These are phyloP conservation scores for Pythium volutum DNA, from an alignment of 352 stramenopile species.

Conservation along the genomic window DNA sequence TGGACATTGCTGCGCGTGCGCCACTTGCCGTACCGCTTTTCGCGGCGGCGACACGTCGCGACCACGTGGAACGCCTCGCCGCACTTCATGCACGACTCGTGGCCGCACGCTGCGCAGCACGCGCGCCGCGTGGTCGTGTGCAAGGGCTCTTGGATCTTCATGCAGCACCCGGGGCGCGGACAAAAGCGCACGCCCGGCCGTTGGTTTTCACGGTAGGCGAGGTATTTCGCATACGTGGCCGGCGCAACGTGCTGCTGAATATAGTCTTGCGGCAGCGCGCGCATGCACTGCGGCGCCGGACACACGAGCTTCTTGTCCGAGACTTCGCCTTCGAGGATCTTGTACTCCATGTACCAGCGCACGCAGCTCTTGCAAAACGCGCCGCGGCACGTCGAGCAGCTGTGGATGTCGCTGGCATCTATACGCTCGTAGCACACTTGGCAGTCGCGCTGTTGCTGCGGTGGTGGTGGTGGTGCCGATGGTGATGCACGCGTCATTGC, in stretches of 20 bases:
- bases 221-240: constrained; percentile 59
- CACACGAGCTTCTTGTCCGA: constrained; percentile 74
- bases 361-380: constrained; percentile 62
- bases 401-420: constrained; percentile 40
- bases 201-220: constrained; percentile 62
- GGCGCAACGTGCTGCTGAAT: constrained; percentile 50
- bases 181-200: constrained; percentile 69
- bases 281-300: constrained; percentile 51
- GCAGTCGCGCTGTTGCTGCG: constrained; percentile 35
- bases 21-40: constrained; percentile 68
- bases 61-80: constrained; percentile 55
- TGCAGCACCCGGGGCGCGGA: constrained; percentile 58
- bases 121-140: constrained; percentile 42
- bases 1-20: constrained; percentile 70
- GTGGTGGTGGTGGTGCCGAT: too few relatives aligned
- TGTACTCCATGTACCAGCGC: constrained; percentile 73
- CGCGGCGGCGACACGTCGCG: constrained; percentile 49
- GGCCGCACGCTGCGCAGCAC: constrained; percentile 40
- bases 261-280: constrained; percentile 43
- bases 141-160: constrained; percentile 51
- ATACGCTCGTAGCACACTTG: constrained; percentile 77
- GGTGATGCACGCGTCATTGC: too few relatives aligned
- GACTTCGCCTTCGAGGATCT: constrained; percentile 73
- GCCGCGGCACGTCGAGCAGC: constrained; percentile 39
- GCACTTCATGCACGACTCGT: constrained; percentile 72